phyloP scores from a whole-genome alignment of 2,329 filamentous ascomycete species.

The Calonectria henricotiae region DNA sequence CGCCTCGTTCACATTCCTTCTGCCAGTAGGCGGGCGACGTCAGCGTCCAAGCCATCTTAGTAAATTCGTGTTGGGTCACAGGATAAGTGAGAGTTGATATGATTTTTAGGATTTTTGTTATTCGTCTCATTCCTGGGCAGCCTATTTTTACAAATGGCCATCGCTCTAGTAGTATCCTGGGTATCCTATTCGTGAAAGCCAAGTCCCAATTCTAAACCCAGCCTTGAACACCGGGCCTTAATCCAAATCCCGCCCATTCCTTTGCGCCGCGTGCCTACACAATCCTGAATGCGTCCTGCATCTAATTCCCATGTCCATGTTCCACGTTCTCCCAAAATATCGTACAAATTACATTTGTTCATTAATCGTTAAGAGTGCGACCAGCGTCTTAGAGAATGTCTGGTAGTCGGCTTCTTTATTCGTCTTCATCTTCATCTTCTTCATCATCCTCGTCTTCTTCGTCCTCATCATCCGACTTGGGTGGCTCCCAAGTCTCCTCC shows the following conservation, averaged over 20 bases:
- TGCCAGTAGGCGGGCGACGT: background rate
- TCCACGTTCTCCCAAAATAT: conserved; percentile 29
- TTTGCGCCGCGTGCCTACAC: conserved; percentile 38
- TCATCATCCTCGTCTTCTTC: conserved; percentile 67
- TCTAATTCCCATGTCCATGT: conserved; percentile 30
- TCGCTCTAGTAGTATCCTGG: conserved; percentile 39
- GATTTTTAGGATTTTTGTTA: background rate
- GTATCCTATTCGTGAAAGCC: conserved; percentile 46
- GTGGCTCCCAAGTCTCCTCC: conserved; percentile 85
- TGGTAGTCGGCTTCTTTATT: conserved; percentile 39
- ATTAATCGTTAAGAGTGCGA: conserved; percentile 41
- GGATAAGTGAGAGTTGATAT: background rate
- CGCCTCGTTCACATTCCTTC: conserved; percentile 10
- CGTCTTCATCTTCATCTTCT: conserved; percentile 60
- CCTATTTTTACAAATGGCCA: conserved; percentile 33
- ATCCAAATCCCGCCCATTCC: conserved; percentile 17
- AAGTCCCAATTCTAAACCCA: conserved; percentile 42
- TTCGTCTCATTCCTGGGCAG: conserved; percentile 24
- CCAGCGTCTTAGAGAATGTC: conserved; percentile 20
- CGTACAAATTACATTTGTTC: conserved; percentile 46
- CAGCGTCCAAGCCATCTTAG: background rate
- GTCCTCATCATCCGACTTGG: conserved; percentile 74
- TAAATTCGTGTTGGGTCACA: background rate
- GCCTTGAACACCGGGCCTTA: conserved; percentile 35
- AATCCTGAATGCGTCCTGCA: conserved; percentile 30